A percentile compares a stretch with the other conserved stretches of the same genome.
These are phyloP conservation scores for Wallacemonas sp. DNA, from an alignment of 208 protist genomes.

Conservation along the genomic window DNA sequence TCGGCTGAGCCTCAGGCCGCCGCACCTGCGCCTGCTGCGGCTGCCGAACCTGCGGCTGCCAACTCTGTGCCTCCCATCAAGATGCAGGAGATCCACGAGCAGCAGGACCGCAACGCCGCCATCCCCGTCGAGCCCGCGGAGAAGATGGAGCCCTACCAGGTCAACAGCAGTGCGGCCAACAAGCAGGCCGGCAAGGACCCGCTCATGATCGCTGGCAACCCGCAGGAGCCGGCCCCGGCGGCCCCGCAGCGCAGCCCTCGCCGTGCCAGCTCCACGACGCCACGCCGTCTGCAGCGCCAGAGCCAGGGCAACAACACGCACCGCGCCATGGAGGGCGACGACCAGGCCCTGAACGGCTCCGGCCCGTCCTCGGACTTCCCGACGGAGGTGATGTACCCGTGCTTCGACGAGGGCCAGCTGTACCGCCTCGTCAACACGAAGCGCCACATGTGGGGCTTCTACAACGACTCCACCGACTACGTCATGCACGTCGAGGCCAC, in stretches of 20 bases:
- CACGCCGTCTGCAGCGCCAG: conserved; percentile 8
- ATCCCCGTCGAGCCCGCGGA: conserved; percentile 1
- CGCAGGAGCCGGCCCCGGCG: background rate
- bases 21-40: background rate
- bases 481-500: conserved; percentile 58
- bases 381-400: conserved; percentile 50
- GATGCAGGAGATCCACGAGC: conserved; percentile 8
- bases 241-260: conserved; percentile 2
- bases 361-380: conserved; percentile 41
- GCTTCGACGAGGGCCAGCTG: conserved; percentile 74
- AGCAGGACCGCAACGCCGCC: background rate
- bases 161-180: conserved; percentile 8
- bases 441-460: conserved; percentile 70
- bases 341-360: conserved; percentile 17
- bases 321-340: background rate
- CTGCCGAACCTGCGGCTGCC: background rate
- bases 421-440: conserved; percentile 70
- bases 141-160: conserved; percentile 10
- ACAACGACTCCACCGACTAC: conserved; percentile 76
- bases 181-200: conserved; percentile 11
- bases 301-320: conserved; percentile 7
- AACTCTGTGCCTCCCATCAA: background rate
- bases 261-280: conserved; percentile 6
- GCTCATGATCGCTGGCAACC: conserved; percentile 5
- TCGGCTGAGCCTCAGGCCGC: background rate